Conservation (phyloP, 2,329 filamentous ascomycete genomes). For the Pyrenophora graminea region DNA sequence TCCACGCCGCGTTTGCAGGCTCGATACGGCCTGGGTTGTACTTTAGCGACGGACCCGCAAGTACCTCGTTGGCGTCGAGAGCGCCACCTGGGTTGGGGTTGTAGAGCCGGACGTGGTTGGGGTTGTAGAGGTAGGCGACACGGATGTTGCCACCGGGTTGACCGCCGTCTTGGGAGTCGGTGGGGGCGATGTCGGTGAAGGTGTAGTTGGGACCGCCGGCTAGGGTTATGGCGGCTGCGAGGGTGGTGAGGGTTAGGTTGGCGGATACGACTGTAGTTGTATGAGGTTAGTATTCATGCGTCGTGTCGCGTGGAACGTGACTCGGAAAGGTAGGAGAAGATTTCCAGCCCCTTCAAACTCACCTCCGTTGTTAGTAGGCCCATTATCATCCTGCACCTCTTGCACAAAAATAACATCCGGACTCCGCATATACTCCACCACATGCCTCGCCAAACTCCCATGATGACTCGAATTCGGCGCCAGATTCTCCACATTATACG, state of each 20-base stretch:
- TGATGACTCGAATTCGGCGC: slow-evolving; percentile 61
- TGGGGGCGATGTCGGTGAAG: slow-evolving; percentile 64
- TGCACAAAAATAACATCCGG: slow-evolving; percentile 71
- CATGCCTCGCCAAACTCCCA: slow-evolving; percentile 64
- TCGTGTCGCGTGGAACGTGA: too few species aligned
- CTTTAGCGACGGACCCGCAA: slow-evolving; percentile 62
- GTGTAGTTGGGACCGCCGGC: slow-evolving; percentile 59
- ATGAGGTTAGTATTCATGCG: too few species aligned
- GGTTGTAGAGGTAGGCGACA: slow-evolving; percentile 70
- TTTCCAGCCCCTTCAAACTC: slow-evolving; percentile 22
- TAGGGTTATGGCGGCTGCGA: slow-evolving; percentile 58
- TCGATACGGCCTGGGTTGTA: slow-evolving; percentile 73
- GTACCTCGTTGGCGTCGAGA: slow-evolving; percentile 61
- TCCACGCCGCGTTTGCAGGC: slow-evolving; percentile 64
- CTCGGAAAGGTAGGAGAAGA: neutral
- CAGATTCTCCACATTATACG: slow-evolving; percentile 74
- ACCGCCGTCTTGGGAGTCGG: slow-evolving; percentile 66
- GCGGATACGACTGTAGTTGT: slow-evolving; percentile 51
- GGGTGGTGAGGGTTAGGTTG: slow-evolving; percentile 62
- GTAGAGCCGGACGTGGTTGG: slow-evolving; percentile 62
- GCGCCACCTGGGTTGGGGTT: slow-evolving; percentile 61
- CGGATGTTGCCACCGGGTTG: slow-evolving; percentile 74
- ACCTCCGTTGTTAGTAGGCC: slow-evolving; percentile 63
- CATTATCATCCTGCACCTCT: slow-evolving; percentile 71
- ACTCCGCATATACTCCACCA: slow-evolving; percentile 65